A percentile compares a stretch with the other conserved stretches of the same genome.
Conservation (phyloP, 2,329 filamentous ascomycete genomes). For the Colletotrichum sp. region DNA sequence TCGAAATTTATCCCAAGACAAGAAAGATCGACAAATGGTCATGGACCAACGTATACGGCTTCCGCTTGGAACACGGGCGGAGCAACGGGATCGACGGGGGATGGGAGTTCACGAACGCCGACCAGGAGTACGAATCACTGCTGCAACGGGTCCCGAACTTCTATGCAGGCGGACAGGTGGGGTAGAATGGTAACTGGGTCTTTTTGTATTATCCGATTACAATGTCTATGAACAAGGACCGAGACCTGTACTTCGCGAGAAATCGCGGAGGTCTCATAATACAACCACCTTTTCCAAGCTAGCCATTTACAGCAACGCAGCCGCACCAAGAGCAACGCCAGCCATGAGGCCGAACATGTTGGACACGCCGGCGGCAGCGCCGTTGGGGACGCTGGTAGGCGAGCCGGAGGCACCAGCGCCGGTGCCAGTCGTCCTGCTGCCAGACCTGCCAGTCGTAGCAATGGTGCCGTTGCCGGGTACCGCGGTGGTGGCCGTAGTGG, state of each 20-base stretch:
- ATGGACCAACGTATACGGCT: conserved; percentile 10
- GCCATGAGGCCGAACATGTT: background rate
- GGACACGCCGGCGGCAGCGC: background rate
- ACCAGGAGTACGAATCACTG: conserved; percentile 30
- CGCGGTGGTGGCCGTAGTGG: background rate
- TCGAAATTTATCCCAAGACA: background rate
- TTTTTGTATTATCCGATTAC: background rate
- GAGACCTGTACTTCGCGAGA: background rate
- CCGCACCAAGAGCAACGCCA: background rate
- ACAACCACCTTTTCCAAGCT: background rate
- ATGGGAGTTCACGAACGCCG: conserved; percentile 26
- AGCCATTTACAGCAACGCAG: background rate
- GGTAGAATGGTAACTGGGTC: background rate
- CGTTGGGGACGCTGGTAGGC: background rate
- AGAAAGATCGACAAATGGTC: background rate
- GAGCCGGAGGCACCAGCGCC: background rate
- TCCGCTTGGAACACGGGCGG: background rate
- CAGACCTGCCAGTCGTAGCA: background rate
- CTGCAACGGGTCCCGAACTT: conserved; percentile 24
- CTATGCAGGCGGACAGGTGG: conserved; percentile 16
- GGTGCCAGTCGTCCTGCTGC: background rate
- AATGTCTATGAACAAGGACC: background rate
- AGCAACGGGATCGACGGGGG: conserved; percentile 20
- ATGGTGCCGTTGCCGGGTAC: background rate
- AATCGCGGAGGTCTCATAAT: background rate